Base-by-base conservation (phyloP, 371 early-diverging fungal species). In the Mucor irregularis region DNA sequence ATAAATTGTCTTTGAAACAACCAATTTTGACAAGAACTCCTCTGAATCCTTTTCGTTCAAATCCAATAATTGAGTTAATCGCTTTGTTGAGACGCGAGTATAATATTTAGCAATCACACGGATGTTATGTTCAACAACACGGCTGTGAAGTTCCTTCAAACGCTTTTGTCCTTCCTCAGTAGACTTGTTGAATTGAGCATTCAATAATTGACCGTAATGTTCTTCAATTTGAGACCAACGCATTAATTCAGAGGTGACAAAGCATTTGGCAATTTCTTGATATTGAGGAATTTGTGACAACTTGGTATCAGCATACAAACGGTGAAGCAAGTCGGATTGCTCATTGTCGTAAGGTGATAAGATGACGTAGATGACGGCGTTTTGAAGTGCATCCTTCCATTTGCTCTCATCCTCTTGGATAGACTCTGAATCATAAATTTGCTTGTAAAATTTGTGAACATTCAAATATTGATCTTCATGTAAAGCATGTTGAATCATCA, bases 121-220 rank as follows among this genome's bases (percentile, higher is more conserved):
- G 60, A 97, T 90, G 68, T 98, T 98, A 87, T 97, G 99, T 68
- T 98, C 99, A 58, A 94, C 90, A 6, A 96, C 95, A 21, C 99
- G 88, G 57, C 92, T 83, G 64, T 95, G 95, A 56, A 98, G 82
- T 39, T 85, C 91, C 63, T 87, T 81, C 87, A 88, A 88, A 52
- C 92, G 81, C 74, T 86, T 87, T 52, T 79, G 69, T 40, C 95
- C 93, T 6, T 85, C 90, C 31, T 90, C 92, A 10, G 87, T 89
- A 24, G 77, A 66, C 9, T 73, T 68, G 26, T 81, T 76, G 65
- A 97, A 88, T 53, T 81, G 65, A 34, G 81, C 78, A n/a, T 25
- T 42, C 57, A 96, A 74, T 26, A 84, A 73, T 0, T 80, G 61
- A 1, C 93, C 93, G 66, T 95, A 98, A 24, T 87, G 71, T 62